Evolutionary conservation across 1,284 basidiomycete genomes (phyloP).

Genomic region (Coniferiporia weirii): DNA sequence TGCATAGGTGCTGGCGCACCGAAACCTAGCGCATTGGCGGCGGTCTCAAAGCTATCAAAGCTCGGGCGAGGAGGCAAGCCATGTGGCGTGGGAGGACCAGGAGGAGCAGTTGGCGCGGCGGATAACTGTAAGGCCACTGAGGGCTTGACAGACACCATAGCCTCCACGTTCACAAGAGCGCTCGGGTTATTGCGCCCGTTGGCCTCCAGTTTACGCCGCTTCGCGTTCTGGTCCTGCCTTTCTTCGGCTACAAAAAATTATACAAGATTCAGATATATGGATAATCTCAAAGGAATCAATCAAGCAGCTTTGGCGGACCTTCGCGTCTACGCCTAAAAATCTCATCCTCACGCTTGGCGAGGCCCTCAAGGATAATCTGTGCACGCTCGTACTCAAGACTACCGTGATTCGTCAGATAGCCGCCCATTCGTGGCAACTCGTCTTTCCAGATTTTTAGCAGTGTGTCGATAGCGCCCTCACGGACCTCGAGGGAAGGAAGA

Average conservation of each 20-base stretch:
- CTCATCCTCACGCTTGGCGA: slow-evolving; percentile 90
- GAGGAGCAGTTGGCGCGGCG: slow-evolving; percentile 45
- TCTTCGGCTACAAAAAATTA: slow-evolving; percentile 67
- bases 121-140: slow-evolving; percentile 10
- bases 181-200: slow-evolving; percentile 43
- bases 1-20: slow-evolving; percentile 49
- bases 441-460: slow-evolving; percentile 93
- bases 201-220: slow-evolving; percentile 80
- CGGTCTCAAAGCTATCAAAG: slow-evolving; percentile 63
- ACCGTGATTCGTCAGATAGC: slow-evolving; percentile 94
- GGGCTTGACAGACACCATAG: slow-evolving; percentile 32
- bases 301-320: slow-evolving; percentile 49
- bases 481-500: slow-evolving; percentile 95
- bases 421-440: slow-evolving; percentile 92
- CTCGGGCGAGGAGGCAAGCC: slow-evolving; percentile 54
- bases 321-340: slow-evolving; percentile 93
- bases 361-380: slow-evolving; percentile 92
- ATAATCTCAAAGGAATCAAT: slow-evolving; percentile 20
- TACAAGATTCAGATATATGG: slow-evolving; percentile 18
- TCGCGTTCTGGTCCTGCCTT: slow-evolving; percentile 84
- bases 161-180: slow-evolving; percentile 30
- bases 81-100: slow-evolving; percentile 40
- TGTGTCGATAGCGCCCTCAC: slow-evolving; percentile 98
- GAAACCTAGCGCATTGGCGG: slow-evolving; percentile 68
- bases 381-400: slow-evolving; percentile 81